A percentile compares a stretch with the other conserved stretches of the same genome.
These are phyloP conservation scores for Pyronema domesticum DNA, from an alignment of 495 filamentous ascomycete genomes.

Conservation along the genomic window DNA sequence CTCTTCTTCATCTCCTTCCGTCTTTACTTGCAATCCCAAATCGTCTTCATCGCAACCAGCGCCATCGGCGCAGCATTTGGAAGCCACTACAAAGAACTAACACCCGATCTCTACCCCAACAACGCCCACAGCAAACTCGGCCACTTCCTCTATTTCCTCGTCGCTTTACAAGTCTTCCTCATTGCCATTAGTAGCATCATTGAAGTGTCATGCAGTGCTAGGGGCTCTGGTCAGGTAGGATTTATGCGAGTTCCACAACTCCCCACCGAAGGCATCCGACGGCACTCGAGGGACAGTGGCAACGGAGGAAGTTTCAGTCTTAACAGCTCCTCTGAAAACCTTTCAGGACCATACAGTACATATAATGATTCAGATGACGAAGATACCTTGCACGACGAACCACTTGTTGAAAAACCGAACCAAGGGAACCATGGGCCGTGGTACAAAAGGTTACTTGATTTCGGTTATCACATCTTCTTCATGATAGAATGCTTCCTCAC, in stretches of 20 bases:
- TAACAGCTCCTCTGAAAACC: conserved; percentile 1
- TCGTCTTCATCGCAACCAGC: conserved; percentile 58
- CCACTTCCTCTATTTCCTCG: too few species aligned
- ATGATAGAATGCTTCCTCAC: too few species aligned
- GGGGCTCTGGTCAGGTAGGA: conserved; percentile 21
- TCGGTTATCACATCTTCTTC: too few species aligned
- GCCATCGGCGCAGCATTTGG: conserved; percentile 51
- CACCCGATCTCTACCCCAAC: conserved; percentile 73
- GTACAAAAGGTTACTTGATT: too few species aligned
- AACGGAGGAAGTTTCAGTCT: conserved; percentile 43
- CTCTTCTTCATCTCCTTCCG: conserved; percentile 68
- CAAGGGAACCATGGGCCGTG: too few species aligned
- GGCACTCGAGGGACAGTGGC: conserved; percentile 72
- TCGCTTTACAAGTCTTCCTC: too few species aligned
- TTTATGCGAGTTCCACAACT: conserved; percentile 55
- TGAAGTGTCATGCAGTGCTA: too few species aligned
- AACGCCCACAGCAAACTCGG: conserved; percentile 81
- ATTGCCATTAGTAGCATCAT: too few species aligned
- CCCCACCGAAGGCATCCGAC: conserved; percentile 30
- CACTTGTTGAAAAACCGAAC: too few species aligned
- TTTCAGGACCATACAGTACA: too few species aligned
- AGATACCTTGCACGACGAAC: too few species aligned
- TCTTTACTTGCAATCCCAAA: conserved; percentile 52
- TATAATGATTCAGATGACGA: too few species aligned
- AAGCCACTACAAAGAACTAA: conserved; percentile 61